Conservation (phyloP, 768 basidiomycete species). For the Thelephora ganbajun region DNA sequence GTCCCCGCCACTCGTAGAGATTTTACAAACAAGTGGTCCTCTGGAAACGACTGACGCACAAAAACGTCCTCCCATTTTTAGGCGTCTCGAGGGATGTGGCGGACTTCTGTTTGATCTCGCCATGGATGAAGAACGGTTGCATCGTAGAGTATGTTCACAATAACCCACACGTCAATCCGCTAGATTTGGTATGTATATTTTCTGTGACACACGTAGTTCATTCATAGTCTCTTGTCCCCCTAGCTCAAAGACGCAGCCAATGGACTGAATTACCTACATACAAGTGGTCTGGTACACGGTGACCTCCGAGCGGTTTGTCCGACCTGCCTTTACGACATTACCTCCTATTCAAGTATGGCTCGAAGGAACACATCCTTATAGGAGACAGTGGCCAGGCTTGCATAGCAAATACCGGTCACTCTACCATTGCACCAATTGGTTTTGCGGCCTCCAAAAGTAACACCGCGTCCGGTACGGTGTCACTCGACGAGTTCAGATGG, state of each 20-base stretch:
- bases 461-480: background rate
- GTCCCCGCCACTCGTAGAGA: background rate
- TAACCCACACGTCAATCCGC: background rate
- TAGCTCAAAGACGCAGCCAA: background rate
- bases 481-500: too few relatives aligned
- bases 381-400: background rate
- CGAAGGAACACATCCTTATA: background rate
- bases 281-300: background rate
- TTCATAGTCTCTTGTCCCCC: too few relatives aligned
- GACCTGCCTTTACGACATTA: background rate
- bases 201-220: too few relatives aligned
- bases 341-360: background rate
- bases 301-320: background rate
- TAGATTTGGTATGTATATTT: background rate
- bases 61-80: background rate
- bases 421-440: background rate
- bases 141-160: background rate
- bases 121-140: background rate
- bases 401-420: background rate
- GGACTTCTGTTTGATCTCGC: background rate
- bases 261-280: background rate
- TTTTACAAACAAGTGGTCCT: background rate
- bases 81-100: background rate
- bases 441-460: background rate
- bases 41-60: background rate